A percentile compares a stretch with the other conserved stretches of the same genome.
These are phyloP conservation scores for Uncinocarpus reesii DNA, from an alignment of 2,329 filamentous ascomycete species.

Conservation along the genomic window DNA sequence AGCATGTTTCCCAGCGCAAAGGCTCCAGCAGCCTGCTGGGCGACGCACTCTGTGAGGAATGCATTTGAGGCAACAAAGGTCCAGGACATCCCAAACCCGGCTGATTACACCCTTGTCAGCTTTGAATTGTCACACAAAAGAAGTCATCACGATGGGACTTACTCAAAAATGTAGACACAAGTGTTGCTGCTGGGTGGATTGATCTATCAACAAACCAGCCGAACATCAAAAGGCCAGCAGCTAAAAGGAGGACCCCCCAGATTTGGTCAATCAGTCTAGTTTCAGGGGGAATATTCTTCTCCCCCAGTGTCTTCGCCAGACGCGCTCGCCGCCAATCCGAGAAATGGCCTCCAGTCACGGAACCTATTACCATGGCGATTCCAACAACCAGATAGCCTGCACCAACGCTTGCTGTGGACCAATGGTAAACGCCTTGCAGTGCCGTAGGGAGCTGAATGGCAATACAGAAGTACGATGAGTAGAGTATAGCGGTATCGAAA, in stretches of 20 bases:
- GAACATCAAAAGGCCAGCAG: not conserved
- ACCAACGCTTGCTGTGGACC: not conserved
- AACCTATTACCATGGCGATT: conserved; percentile 2
- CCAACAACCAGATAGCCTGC: not conserved
- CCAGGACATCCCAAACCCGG: conserved; percentile 6
- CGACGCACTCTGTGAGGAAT: not conserved
- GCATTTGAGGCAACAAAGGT: not conserved
- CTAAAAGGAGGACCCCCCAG: not conserved
- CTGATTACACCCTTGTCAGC: not conserved
- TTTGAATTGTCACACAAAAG: not conserved
- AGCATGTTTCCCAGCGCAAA: conserved; percentile 1
- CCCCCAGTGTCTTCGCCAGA: not conserved
- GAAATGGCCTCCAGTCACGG: not conserved
- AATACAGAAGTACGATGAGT: conserved; percentile 1
- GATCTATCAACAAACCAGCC: conserved; percentile 1
- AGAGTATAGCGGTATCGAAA: not conserved
- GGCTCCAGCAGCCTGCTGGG: not conserved
- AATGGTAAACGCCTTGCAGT: not conserved
- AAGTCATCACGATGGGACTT: conserved; percentile 4
- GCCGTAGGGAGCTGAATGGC: not conserved
- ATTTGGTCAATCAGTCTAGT: not conserved
- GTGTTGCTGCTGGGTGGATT: not conserved
- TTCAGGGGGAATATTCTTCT: not conserved
- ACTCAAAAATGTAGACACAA: conserved; percentile 3
- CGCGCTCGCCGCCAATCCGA: not conserved